These are phyloP conservation scores for Rhodotorula sp. DNA, from an alignment of 1,284 basidiomycete genomes.

Conservation along the genomic window DNA sequence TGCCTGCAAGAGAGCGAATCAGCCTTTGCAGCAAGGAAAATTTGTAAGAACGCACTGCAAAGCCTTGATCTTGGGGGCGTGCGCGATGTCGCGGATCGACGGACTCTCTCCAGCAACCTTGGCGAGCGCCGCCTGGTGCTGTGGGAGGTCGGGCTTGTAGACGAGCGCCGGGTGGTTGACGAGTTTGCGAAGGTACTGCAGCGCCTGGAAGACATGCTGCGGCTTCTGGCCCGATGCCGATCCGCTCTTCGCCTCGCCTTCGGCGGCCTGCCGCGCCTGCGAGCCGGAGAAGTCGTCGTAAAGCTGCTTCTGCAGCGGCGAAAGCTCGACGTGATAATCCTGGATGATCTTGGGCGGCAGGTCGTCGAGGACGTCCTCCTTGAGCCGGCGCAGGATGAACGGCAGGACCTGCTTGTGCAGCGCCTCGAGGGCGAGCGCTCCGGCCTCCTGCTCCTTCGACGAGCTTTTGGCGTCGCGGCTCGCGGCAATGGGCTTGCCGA, in stretches of 20 bases:
- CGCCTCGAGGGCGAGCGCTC: constrained; percentile 89
- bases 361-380: constrained; percentile 95
- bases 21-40: background rate
- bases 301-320: constrained; percentile 85
- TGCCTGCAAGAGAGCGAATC: constrained; percentile 62
- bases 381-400: constrained; percentile 91
- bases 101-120: constrained; percentile 50
- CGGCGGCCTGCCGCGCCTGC: constrained; percentile 54
- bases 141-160: constrained; percentile 66
- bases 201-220: constrained; percentile 89
- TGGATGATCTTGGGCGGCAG: constrained; percentile 99
- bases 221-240: constrained; percentile 55
- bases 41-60: constrained; percentile 63
- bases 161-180: constrained; percentile 96
- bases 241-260: constrained; percentile 59
- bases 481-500: constrained; percentile 92
- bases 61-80: constrained; percentile 93
- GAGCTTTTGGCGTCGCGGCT: constrained; percentile 88
- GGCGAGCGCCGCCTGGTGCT: constrained; percentile 64
- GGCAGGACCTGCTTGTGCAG: constrained; percentile 99
- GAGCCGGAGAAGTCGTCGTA: constrained; percentile 92
- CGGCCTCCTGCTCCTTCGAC: constrained; percentile 89
- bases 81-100: constrained; percentile 72
- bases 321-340: constrained; percentile 98
- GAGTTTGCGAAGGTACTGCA: constrained; percentile 95